These are phyloP conservation scores for Sordariomycetes sp. DNA, from an alignment of 2,329 filamentous ascomycete species.

Conservation along the genomic window DNA sequence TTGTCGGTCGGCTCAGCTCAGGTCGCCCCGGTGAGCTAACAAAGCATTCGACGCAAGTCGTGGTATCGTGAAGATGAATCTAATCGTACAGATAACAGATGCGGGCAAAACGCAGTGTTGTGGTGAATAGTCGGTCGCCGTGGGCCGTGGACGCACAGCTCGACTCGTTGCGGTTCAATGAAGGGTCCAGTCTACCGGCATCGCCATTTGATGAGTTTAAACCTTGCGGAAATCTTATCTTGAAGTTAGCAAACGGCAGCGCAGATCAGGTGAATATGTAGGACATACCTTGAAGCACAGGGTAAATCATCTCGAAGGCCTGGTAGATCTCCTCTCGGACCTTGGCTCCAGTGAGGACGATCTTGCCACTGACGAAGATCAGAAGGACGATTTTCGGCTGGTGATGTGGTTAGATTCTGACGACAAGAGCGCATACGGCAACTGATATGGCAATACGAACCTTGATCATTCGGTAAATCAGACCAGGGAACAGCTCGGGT, in stretches of 20 bases:
- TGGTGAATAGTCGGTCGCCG: not conserved
- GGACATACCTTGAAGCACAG: conserved; percentile 69
- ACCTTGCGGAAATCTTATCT: conserved; percentile 46
- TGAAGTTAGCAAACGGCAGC: conserved; percentile 6
- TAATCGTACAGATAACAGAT: conserved; percentile 5
- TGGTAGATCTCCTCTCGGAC: conserved; percentile 97
- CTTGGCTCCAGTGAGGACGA: conserved; percentile 93
- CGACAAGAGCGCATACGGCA: not conserved
- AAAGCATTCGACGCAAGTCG: conserved; percentile 21
- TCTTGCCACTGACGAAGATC: conserved; percentile 95
- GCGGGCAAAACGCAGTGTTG: not conserved
- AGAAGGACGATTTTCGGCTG: conserved; percentile 48
- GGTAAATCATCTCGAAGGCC: conserved; percentile 94
- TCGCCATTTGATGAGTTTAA: conserved; percentile 15
- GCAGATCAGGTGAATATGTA: not conserved
- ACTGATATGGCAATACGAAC: conserved; percentile 53
- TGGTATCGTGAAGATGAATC: conserved; percentile 27
- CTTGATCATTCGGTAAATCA: conserved; percentile 99
- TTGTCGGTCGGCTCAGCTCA: not conserved
- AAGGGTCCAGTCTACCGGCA: conserved; percentile 4
- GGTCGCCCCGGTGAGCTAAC: conserved; percentile 8
- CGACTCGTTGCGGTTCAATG: not conserved
- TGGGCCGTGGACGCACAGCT: not conserved
- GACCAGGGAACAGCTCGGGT: conserved; percentile 93
- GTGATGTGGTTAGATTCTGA: not conserved